Base-by-base conservation (phyloP, 352 stramenopile species). In the Pythium brassicae region DNA sequence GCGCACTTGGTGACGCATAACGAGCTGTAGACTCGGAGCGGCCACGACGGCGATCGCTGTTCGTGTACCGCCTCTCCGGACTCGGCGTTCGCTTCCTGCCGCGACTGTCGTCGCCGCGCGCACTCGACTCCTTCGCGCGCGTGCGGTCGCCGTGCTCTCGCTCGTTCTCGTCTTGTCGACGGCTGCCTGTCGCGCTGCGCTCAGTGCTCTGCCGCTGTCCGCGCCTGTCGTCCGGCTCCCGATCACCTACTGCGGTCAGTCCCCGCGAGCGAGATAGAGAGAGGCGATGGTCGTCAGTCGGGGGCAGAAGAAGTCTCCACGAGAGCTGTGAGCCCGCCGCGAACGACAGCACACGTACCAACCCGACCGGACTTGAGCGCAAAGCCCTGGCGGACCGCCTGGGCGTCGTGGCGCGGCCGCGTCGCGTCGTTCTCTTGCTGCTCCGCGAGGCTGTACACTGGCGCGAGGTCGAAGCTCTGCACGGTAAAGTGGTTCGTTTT, bases 371-470 rank as follows among this genome's bases (percentile, higher is more conserved):
- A 83, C 59, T 81, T 86, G 22, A 86, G 53, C 52, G 72, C 67
- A 61, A 86, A 86, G 3, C 62, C 59, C 53, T 76, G 62, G 15
- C 47, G 47, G 26, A 26, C 19, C 47, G 35, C 19, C n/a, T 73
- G 76, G 7, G 63, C 20, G 15, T 29, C 67, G 10, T 51, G 4
- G 45, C 64, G 62, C 43, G 55, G 48, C 15, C 76, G 62, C n/a
- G 72, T 83, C 20, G 63, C 64, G 61, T 86, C 78, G 55, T 73
- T 71, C 32, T 68, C 50, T 15, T 78, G 63, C 51, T 92, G 82
- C 42, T 86, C 79, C 46, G 86, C 77, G 7, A 72, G 74, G 44
- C 89, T 78, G 42, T 90, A 92, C 11, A 88, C 63, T 23, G 78
- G 76, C 32, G 87, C 72, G 39, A 92, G 77, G 22, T 84, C 72